These are phyloP conservation scores for Sistotremastrum suecicum DNA, from an alignment of 768 basidiomycete genomes.

Conservation along the genomic window DNA sequence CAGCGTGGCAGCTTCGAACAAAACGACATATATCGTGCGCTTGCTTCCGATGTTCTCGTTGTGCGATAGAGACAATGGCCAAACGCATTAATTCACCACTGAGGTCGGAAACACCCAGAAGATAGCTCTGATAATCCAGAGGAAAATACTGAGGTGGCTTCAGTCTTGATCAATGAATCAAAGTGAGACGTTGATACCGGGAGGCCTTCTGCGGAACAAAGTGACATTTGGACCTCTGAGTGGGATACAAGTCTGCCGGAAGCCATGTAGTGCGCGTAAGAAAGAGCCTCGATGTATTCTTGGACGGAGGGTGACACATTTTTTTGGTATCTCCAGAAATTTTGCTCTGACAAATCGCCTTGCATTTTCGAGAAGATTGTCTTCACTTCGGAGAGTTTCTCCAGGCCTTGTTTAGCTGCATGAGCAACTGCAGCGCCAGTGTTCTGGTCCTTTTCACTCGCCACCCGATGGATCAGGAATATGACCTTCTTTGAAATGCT, in stretches of 20 bases:
- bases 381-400: constrained; percentile 56
- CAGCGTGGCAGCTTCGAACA: constrained; percentile 62
- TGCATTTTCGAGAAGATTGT: constrained; percentile 45
- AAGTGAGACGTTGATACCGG: constrained; percentile 30
- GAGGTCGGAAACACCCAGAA: constrained; percentile 85
- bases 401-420: constrained; percentile 37
- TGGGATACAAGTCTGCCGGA: constrained; percentile 53
- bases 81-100: constrained; percentile 96
- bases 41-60: constrained; percentile 46
- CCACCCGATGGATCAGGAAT: constrained; percentile 76
- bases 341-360: constrained; percentile 47
- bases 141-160: constrained; percentile 48
- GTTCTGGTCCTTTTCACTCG: constrained; percentile 20
- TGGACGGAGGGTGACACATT: constrained; percentile 74
- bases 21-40: constrained; percentile 54
- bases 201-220: constrained; percentile 46
- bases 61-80: constrained; percentile 71
- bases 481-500: constrained; percentile 88
- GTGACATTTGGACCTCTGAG: constrained; percentile 45
- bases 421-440: constrained; percentile 15
- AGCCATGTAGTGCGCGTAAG: constrained; percentile 78
- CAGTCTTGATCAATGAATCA: neutral
- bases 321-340: constrained; percentile 66
- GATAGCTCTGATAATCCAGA: constrained; percentile 68
- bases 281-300: constrained; percentile 90